These are phyloP conservation scores for Sporothrix protearum DNA, from an alignment of 2,329 filamentous ascomycete genomes.

Conservation along the genomic window DNA sequence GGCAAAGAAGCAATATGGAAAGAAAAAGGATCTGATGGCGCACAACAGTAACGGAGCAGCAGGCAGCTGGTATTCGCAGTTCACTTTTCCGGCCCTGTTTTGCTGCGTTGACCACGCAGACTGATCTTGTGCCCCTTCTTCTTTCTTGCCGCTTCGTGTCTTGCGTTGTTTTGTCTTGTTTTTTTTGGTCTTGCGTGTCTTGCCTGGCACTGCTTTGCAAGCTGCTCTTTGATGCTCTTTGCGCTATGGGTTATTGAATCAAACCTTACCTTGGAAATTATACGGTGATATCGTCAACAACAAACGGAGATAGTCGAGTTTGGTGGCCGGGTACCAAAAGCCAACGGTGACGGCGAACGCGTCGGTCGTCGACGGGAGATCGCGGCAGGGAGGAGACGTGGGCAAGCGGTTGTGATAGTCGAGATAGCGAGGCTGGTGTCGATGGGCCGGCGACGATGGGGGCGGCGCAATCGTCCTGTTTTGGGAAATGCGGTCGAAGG, in stretches of 20 bases:
- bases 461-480: background rate
- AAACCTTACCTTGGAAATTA: background rate
- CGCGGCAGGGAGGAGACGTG: background rate
- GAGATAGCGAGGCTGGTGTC: slow-evolving; percentile 1
- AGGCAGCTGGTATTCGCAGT: background rate
- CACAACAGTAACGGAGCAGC: background rate
- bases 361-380: slow-evolving; percentile 1
- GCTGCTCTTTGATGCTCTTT: slow-evolving; percentile 6
- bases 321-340: background rate
- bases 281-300: background rate
- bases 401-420: background rate
- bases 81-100: background rate
- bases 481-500: slow-evolving; percentile 5
- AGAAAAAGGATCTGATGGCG: background rate
- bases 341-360: background rate
- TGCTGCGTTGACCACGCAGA: background rate
- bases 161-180: background rate
- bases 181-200: background rate
- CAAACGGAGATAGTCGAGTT: background rate
- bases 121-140: background rate
- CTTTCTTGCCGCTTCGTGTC: background rate
- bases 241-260: background rate
- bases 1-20: slow-evolving; percentile 1
- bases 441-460: background rate
- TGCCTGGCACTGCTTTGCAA: background rate